phyloP scores from a whole-genome alignment of 495 filamentous ascomycete genomes.

The Parachaetomium inaequale region DNA sequence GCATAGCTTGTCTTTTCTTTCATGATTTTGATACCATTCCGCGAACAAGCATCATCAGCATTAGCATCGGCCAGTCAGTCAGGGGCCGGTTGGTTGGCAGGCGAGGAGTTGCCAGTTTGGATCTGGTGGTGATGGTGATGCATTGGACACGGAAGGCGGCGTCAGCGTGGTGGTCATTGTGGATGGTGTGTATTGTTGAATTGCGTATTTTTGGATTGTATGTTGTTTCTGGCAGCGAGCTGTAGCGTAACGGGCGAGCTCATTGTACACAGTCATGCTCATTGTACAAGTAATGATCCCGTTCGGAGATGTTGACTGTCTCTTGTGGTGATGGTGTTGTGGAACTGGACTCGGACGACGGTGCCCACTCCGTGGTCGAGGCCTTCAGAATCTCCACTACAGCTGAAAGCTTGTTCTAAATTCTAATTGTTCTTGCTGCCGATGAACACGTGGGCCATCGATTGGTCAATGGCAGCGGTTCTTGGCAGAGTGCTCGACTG shows the following conservation, averaged over 20 bases:
- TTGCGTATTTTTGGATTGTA: neutral
- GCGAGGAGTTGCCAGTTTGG: neutral
- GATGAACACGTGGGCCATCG: conserved; percentile 26
- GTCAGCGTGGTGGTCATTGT: neutral
- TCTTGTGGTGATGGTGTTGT: too few species aligned
- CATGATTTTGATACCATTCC: conserved; percentile 19
- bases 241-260: too few species aligned
- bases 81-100: neutral
- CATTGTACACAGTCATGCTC: too few species aligned
- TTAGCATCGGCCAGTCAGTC: neutral
- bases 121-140: neutral
- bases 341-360: neutral
- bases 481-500: neutral
- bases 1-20: neutral
- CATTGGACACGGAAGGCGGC: neutral
- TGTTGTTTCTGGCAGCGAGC: too few species aligned
- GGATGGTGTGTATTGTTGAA: neutral
- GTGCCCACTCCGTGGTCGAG: neutral
- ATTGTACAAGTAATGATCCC: too few species aligned
- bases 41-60: conserved; percentile 10
- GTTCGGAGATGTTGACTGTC: too few species aligned
- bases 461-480: conserved; percentile 27
- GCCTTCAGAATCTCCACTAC: neutral
- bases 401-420: neutral
- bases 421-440: neutral